phyloP scores from a whole-genome alignment of 2,329 filamentous ascomycete species.

The Keithomyces neogunnii region DNA sequence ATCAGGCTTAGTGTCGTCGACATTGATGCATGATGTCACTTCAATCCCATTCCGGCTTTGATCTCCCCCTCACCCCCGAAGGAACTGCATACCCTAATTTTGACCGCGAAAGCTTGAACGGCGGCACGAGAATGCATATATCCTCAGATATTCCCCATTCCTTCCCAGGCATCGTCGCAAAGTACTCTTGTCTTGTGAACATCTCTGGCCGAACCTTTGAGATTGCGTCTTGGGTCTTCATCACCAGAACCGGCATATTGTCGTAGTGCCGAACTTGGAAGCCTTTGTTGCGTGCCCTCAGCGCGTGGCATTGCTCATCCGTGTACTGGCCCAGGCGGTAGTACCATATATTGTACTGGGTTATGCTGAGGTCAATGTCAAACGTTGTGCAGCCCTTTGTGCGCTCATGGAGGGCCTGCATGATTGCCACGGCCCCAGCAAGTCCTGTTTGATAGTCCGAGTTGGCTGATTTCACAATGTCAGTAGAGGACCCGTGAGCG shows the following conservation, averaged over 20 bases:
- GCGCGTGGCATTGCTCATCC: slow-evolving; percentile 7
- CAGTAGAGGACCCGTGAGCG: neutral
- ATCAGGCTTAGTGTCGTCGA: too few species aligned
- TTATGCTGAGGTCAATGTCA: slow-evolving; percentile 17
- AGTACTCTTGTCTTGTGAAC: slow-evolving; percentile 5
- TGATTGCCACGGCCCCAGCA: slow-evolving; percentile 11
- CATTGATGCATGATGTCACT: too few species aligned
- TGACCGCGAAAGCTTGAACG: neutral
- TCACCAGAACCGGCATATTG: slow-evolving; percentile 12
- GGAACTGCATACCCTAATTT: neutral
- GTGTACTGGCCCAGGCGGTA: slow-evolving; percentile 14
- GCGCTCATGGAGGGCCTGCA: slow-evolving; percentile 13
- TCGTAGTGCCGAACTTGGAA: slow-evolving; percentile 14
- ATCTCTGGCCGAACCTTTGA: slow-evolving; percentile 5
- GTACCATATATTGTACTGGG: slow-evolving; percentile 19
- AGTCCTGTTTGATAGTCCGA: slow-evolving; percentile 16
- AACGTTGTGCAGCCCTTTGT: slow-evolving; percentile 12
- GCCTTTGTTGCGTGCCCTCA: slow-evolving; percentile 9
- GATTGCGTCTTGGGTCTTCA: neutral
- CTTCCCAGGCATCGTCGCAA: slow-evolving; percentile 5
- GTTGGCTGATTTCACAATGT: slow-evolving; percentile 9
- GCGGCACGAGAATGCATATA: neutral
- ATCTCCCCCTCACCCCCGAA: neutral
- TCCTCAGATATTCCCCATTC: slow-evolving; percentile 3
- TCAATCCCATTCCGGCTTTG: neutral